Evolutionary conservation across 371 early-diverging fungal genomes (phyloP).

Genomic region (Rhizopus stolonifer): DNA sequence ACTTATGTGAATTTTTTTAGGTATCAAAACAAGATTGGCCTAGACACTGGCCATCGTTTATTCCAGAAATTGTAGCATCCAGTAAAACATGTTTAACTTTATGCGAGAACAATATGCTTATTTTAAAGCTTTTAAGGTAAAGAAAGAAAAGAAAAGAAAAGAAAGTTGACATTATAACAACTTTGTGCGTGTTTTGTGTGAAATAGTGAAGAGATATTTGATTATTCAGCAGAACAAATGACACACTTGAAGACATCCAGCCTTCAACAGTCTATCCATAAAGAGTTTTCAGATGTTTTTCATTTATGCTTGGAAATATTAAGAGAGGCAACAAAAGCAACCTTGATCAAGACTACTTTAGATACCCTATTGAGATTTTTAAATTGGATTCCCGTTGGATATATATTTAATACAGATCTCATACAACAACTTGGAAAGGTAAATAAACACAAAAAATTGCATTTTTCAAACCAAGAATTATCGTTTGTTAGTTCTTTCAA

Average conservation of each 20-base stretch:
- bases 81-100: conserved; percentile 88
- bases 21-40: conserved; percentile 99
- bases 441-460: conserved; percentile 21
- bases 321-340: conserved; percentile 84
- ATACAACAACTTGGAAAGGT: conserved; percentile 85
- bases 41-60: conserved; percentile 98
- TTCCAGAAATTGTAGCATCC: conserved; percentile 94
- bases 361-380: conserved; percentile 93
- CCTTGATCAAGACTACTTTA: conserved; percentile 89
- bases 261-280: conserved; percentile 91
- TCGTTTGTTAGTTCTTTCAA: conserved; percentile 73
- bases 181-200: no score
- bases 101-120: conserved; percentile 99
- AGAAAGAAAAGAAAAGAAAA: background rate
- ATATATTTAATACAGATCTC: conserved; percentile 93
- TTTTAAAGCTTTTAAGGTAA: conserved; percentile 94
- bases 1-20: no score
- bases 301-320: conserved; percentile 94
- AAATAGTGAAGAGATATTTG: conserved; percentile 99
- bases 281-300: conserved; percentile 96
- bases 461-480: no score
- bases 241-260: conserved; percentile 91
- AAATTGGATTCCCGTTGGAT: conserved; percentile 97
- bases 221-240: conserved; percentile 96
- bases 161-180: background rate